Evolutionary conservation across 2,329 filamentous ascomycete genomes (phyloP), one percentile per base, ranked within the genome.

Genomic region (Celoporthe dispersa): DNA sequence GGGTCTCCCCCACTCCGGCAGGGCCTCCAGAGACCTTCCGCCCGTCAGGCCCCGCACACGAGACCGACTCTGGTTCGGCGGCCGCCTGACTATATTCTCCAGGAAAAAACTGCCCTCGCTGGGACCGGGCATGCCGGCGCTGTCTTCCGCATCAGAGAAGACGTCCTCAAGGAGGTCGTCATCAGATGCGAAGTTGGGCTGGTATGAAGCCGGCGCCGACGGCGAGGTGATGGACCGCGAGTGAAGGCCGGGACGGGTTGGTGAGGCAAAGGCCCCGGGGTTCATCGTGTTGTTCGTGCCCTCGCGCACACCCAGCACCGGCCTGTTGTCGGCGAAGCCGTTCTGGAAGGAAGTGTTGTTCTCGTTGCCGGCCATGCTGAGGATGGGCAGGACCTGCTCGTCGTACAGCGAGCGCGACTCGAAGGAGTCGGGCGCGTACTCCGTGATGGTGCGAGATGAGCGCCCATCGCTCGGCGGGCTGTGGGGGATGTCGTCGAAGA

Each of bases 311-410:
- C 86, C 86, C 78, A 87, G 80, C 16, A 88, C 81, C 5, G 88
- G 86, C 1, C 89, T 86, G 33, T 91, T 85, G 76, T 98, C 95
- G 1, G 90, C 88, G 75, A 98, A 95, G 5, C 93, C 93, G 76
- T 94, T 97, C 75, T 97, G 94, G 79, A 98, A 96, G 0, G 91
- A 92, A 1, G 90, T 88, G 65, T 89, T 92, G 62, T 68, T 72
- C 37, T 66, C 68, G 51, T 91, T 91, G 73, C 87, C 93, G 77
- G 94, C 96, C 77, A 96, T 93, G 75, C 96, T 92, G 7, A 98
- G 82, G 66, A 98, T 97, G 0, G 95, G 95, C 14, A 96, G 85
- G 8, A 96, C 97, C 77, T 97, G 93, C 79, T 97, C 94, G 76
- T 98, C 94, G 79, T 98, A 98, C 0, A 98, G 82, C 31, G 94